Evolutionary conservation across 306 rosid genomes (phyloP).

Genomic region (Delonix regia): DNA sequence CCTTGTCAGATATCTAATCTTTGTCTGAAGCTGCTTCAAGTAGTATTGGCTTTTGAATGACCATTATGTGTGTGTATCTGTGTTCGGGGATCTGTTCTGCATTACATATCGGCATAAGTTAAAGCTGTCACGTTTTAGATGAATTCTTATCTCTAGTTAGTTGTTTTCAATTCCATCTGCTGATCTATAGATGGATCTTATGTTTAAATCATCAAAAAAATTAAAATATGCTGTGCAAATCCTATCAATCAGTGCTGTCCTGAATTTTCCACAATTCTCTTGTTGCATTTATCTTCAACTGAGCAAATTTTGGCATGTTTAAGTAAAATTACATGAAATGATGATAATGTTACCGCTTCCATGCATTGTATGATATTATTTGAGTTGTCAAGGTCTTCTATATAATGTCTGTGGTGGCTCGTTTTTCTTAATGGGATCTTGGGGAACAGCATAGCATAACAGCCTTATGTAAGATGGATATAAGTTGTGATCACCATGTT

Average conservation of each 20-base stretch:
- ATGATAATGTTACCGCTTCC: neutral
- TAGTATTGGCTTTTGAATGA: neutral
- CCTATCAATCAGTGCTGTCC: neutral
- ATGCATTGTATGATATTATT: neutral
- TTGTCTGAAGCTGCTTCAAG: neutral
- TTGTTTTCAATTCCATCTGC: neutral
- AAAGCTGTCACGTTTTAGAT: neutral
- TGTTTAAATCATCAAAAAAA: neutral
- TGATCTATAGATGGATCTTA: neutral
- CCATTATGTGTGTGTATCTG: neutral
- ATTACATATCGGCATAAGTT: neutral
- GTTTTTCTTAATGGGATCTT: constrained; percentile 10
- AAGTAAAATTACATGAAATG: neutral
- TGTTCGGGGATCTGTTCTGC: constrained; percentile 12
- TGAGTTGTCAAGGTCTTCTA: neutral
- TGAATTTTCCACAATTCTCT: neutral
- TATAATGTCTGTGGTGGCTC: neutral
- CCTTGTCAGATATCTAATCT: neutral
- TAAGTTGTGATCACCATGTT: neutral
- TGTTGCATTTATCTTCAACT: neutral
- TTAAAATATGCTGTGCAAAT: neutral
- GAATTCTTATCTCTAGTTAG: neutral
- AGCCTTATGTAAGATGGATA: neutral
- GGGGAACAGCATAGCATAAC: neutral
- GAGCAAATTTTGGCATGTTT: neutral